Conservation (phyloP, 768 basidiomycete genomes). For the Pisolithus tinctorius region DNA sequence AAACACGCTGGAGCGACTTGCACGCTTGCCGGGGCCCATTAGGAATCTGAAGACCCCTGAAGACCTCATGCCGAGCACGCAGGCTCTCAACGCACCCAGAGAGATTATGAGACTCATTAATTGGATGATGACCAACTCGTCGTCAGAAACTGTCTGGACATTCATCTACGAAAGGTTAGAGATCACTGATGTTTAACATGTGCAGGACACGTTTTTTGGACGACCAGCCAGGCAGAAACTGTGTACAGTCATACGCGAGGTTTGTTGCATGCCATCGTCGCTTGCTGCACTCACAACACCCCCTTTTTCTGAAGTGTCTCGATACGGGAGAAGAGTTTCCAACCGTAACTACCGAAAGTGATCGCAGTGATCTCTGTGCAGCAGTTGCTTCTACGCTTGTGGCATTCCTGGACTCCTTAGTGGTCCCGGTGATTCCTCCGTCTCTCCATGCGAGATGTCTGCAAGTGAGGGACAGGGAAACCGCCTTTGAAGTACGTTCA, state of each 20-base stretch:
- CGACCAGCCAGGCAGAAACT: slow-evolving; percentile 36
- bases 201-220: slow-evolving; percentile 50
- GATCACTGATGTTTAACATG: slow-evolving; percentile 12
- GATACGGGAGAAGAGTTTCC: slow-evolving; percentile 68
- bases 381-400: slow-evolving; percentile 53
- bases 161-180: not conserved
- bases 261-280: slow-evolving; percentile 20
- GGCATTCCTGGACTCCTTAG: slow-evolving; percentile 48
- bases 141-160: slow-evolving; percentile 31
- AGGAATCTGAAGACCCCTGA: slow-evolving; percentile 41
- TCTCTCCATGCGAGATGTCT: slow-evolving; percentile 48
- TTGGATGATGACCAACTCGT: slow-evolving; percentile 63
- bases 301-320: slow-evolving; percentile 42
- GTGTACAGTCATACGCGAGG: slow-evolving; percentile 56
- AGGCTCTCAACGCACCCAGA: slow-evolving; percentile 57
- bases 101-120: slow-evolving; percentile 72
- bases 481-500: slow-evolving; percentile 60
- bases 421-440: slow-evolving; percentile 57
- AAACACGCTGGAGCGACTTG: slow-evolving; percentile 51
- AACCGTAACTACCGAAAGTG: slow-evolving; percentile 25
- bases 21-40: slow-evolving; percentile 56
- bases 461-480: slow-evolving; percentile 49
- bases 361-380: slow-evolving; percentile 12
- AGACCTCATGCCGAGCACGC: slow-evolving; percentile 37
- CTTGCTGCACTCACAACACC: not conserved